Base-by-base conservation (phyloP, 305 asterid genomes). In the Fraxinus albicans region DNA sequence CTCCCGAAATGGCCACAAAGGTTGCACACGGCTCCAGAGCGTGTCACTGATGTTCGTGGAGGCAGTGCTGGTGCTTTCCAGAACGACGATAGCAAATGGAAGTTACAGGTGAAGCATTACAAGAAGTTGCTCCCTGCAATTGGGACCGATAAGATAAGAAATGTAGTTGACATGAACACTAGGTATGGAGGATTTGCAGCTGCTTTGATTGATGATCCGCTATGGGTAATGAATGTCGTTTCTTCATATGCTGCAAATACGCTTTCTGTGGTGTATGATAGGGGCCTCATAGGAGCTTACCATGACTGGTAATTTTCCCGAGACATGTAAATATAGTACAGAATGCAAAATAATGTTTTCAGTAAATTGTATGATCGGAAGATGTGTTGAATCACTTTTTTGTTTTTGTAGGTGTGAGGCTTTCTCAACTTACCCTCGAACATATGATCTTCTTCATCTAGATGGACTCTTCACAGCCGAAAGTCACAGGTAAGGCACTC, bases 91-190 rank as follows among this genome's bases (percentile, higher is more conserved):
- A 76, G 77, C 70, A 90, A 84, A 81, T 90, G 93, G 93, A 89
- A 87, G 81, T 76, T 72, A n/a, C 73, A 89, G 34, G 87, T 78
- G 38, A 90, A 87, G 85, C 92, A 90, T 81, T 90, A 90, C 88
- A 89, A 87, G 87, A 87, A 87, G 85, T 76, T 90, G 83, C 83
- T 90, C 9, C 93, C 93, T 69, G 87, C 90, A 19, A 79, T 90
- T 73, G 93, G 93, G n/a, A 88, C 87, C 0, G 89, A 90, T 33
- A 87, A 88, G 80, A 83, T 90, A 77, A 86, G 93, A 77, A 90
- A 90, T 78, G 91, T 87, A 42, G 83, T 90, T 90, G 93, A 90
- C 80, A 90, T 90, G 92, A 90, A 87, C 89, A 90, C 93, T 13
- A 13, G 80, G 50, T 90, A 84, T 63, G 93, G 93, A 69, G 92